These are phyloP conservation scores for Aspergillus fructus DNA, from an alignment of 2,329 filamentous ascomycete genomes.

Conservation along the genomic window DNA sequence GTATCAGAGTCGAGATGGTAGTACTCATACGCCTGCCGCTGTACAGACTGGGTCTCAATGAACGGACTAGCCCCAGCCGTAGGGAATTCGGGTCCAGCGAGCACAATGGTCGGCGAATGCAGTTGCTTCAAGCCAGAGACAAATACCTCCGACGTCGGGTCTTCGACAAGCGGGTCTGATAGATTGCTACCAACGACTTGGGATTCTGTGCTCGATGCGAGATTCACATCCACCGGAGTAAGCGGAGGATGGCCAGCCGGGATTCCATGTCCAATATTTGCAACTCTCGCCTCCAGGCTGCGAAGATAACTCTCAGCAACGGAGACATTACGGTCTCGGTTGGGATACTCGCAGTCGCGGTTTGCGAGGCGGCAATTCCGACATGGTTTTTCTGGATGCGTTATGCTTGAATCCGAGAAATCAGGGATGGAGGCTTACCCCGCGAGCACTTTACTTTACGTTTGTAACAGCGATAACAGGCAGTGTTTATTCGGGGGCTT, in stretches of 20 bases:
- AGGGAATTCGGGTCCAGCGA: background rate
- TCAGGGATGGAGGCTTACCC: background rate
- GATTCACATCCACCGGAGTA: too few species aligned
- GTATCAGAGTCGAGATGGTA: background rate
- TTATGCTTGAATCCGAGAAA: background rate
- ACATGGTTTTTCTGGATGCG: background rate
- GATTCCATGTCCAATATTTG: background rate
- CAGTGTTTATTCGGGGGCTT: background rate
- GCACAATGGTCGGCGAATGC: background rate
- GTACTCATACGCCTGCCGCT: background rate
- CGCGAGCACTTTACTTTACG: constrained; percentile 5
- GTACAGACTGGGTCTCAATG: background rate
- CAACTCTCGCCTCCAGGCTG: background rate
- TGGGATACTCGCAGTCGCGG: background rate
- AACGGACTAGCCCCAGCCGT: background rate
- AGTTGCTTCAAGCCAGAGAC: background rate
- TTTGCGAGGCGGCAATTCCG: background rate
- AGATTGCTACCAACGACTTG: background rate
- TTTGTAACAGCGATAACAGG: constrained; percentile 2
- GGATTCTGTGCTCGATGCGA: background rate
- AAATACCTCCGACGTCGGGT: background rate
- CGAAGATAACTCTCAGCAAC: background rate
- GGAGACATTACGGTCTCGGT: background rate
- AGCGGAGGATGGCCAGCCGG: background rate
- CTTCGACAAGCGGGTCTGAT: background rate